phyloP scores from a whole-genome alignment of 192 early-diverging fungal genomes.

The Lobulomyces angularis region DNA sequence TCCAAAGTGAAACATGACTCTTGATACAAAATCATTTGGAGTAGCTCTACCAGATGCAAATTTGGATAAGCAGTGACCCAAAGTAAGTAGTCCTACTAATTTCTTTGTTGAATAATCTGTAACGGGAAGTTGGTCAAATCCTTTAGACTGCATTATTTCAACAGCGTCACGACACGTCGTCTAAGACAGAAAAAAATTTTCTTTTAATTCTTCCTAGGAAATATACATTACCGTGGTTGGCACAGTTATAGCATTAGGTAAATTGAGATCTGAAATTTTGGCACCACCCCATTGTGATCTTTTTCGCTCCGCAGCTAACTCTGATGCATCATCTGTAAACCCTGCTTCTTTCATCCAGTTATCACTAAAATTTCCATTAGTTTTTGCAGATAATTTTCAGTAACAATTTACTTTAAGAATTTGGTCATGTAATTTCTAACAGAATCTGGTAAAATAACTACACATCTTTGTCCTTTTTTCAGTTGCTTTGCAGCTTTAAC shows the following conservation, averaged over 20 bases:
- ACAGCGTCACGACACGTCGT: conserved; percentile 70
- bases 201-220: conserved; percentile 3
- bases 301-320: conserved; percentile 47
- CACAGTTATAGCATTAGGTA: conserved; percentile 78
- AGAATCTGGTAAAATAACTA: conserved; percentile 93
- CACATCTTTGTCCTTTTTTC: conserved; percentile 76
- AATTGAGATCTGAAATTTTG: conserved; percentile 62
- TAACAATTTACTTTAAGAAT: conserved; percentile 71
- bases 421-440: conserved; percentile 99
- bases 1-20: conserved; percentile 77
- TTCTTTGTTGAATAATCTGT: conserved; percentile 38
- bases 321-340: conserved; percentile 70
- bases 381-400: no score
- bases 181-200: conserved; percentile 7
- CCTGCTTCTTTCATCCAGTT: conserved; percentile 88
- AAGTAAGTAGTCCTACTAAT: conserved; percentile 75
- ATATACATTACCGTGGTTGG: conserved; percentile 36
- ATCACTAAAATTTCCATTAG: conserved; percentile 56
- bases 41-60: conserved; percentile 58
- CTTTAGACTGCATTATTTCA: conserved; percentile 72
- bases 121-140: conserved; percentile 93
- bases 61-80: conserved; percentile 48
- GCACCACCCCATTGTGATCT: conserved; percentile 70
- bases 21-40: conserved; percentile 45
- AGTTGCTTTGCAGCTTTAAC: conserved; percentile 72